Evolutionary conservation across 1,139 yeast genomes (phyloP), one percentile per base, ranked within the genome.

Genomic region (Suhomyces maxii): DNA sequence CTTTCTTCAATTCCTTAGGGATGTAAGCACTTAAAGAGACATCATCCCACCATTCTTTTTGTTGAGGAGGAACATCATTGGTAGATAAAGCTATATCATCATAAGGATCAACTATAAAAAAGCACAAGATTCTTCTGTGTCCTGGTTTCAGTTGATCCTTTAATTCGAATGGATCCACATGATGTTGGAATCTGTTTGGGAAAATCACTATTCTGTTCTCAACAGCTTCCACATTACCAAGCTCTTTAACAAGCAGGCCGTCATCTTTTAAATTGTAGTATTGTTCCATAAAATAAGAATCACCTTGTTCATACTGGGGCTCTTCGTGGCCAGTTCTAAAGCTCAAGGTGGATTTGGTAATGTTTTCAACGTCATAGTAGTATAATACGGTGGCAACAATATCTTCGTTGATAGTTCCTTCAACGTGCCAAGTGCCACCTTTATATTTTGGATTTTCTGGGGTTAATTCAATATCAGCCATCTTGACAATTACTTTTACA

Each of bases 371-470:
- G 48, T 75, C 79, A 49, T 74, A 75, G 53, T 74, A 74, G 57
- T 73, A 74, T 36, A 74, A 54, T 1, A 67, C 60, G 2, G 78
- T 72, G 2, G 76, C 77, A 3, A 74, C 67, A 40, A 75, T 74
- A 51, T 70, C 71, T 54, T 75, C 80, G 49, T 68, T 68, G 38
- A 65, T 61, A 4, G 71, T 63, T 1, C 79, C 80, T 53, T 75
- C 80, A 0, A 73, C 66, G 46, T 75, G 79, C 79, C 79, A 74
- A 4, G 72, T 52, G 0, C 79, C 79, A 6, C 79, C 79, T 1
- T 54, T 43, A 44, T 74, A 75, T 3, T 38, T 46, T 8, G 77
- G 75, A 14, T 64, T 64, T 37, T 71, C 74, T 0, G 79, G 78
- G 2, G 76, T 71, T 42, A 73, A 60, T 42, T 69, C 71, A 45